Base-by-base conservation (phyloP, 805 yeast species). In the Geotrichum ghanense region DNA sequence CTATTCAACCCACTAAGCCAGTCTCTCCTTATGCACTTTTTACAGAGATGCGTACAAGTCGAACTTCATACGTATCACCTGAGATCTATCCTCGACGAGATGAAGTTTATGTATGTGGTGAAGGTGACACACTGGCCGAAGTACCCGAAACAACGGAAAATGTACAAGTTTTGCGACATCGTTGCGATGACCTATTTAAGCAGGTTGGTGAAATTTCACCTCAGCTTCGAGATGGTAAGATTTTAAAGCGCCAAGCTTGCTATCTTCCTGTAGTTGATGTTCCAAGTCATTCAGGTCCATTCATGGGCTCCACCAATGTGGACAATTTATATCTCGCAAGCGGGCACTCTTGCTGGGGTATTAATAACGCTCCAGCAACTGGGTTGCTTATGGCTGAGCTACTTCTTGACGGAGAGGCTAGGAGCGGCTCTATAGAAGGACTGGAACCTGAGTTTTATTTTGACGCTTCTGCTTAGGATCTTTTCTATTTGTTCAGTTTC, bases 311-410 rank as follows among this genome's bases (percentile, higher is more conserved):
- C 56, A 90, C 97, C 0, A 88, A 88, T 57, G 94, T 89, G 5
- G 77, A 75, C 20, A 80, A 81, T 50, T 68, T 90, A 50, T 83
- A 69, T 56, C 63, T 90, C 47, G 95, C 96, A 2, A 77, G 90
- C 14, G 98, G 97, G 0, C 98, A 90, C 64, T 83, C 95, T 12
- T 92, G 97, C 66, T 90, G 98, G 98, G 98, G 98, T 20, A 92
- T 90, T 52, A 92, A 90, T 66, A 90, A 92, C 63, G 96, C 96
- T 0, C 97, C 97, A 1, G 97, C 84, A 3, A 89, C 97, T 0
- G 98, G 98, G n/a, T 79, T 86, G 59, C 74, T 92, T 35, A 74
- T 90, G 80, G 79, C 95, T 53, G 97, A 90, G 65, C 58, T 90
- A 46, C 63, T 90, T 41, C 64, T 90, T 40, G 97, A 90, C 44